phyloP scores from a whole-genome alignment of 306 rosid species.

The Geum urbanum region DNA sequence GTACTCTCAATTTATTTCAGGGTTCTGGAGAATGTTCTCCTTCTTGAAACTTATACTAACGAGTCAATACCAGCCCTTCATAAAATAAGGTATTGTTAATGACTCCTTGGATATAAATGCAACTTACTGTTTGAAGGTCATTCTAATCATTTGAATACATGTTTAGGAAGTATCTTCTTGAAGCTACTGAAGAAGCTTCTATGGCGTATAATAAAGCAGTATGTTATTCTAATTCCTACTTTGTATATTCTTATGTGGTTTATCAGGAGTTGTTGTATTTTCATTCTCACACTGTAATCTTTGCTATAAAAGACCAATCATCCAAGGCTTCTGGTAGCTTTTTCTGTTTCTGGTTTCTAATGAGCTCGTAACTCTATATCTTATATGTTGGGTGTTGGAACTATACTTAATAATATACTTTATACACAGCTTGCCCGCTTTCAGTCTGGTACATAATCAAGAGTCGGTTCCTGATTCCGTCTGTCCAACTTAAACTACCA shows the following conservation, averaged over 20 bases:
- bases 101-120: slow-evolving; percentile 9
- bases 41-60: slow-evolving; percentile 85
- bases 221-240: slow-evolving; percentile 21
- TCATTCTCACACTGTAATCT: not conserved
- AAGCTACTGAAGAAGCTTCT: slow-evolving; percentile 98
- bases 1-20: slow-evolving; percentile 39
- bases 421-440: not conserved
- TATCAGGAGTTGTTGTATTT: not conserved
- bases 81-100: slow-evolving; percentile 64
- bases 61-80: slow-evolving; percentile 95
- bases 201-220: slow-evolving; percentile 93
- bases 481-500: not conserved
- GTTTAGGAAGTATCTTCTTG: slow-evolving; percentile 81
- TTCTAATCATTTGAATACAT: slow-evolving; percentile 9
- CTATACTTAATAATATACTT: not conserved
- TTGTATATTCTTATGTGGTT: not conserved
- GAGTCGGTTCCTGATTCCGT: not conserved
- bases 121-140: slow-evolving; percentile 18
- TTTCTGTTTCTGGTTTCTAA: not conserved
- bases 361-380: not conserved
- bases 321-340: not conserved
- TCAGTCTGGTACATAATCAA: not conserved
- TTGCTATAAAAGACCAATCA: not conserved
- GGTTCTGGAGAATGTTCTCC: slow-evolving; percentile 79
- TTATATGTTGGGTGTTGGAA: not conserved